phyloP scores from a whole-genome alignment of 306 rosid genomes.

The Acacia crassicarpa region DNA sequence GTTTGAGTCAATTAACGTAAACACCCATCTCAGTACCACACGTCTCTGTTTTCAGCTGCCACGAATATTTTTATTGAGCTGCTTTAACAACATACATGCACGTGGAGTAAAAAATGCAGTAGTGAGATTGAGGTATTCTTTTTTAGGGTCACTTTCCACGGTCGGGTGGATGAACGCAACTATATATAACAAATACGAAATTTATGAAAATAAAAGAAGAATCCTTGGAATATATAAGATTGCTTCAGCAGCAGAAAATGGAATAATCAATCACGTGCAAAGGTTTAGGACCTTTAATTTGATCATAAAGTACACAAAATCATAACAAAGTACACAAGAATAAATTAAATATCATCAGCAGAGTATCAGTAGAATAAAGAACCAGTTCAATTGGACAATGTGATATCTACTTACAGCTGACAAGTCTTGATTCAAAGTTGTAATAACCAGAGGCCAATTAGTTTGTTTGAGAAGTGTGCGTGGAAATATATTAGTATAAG shows the following conservation, averaged over 20 bases:
- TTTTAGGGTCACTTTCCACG: not conserved
- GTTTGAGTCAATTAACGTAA: not conserved
- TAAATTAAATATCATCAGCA: not conserved
- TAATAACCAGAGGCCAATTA: not conserved
- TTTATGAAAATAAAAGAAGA: not conserved
- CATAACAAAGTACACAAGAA: slow-evolving; percentile 3
- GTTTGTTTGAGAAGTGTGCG: not conserved
- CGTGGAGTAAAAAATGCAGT: not conserved
- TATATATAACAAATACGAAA: not conserved
- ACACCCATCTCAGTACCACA: no score
- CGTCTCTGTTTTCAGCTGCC: not conserved
- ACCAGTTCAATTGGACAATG: no score
- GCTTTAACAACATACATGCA: not conserved
- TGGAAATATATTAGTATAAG: no score
- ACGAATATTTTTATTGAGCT: not conserved
- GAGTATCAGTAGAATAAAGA: not conserved
- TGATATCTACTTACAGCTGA: no score
- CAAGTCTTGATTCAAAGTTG: not conserved
- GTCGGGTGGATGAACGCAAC: not conserved
- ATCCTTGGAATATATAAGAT: not conserved
- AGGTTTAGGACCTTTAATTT: not conserved
- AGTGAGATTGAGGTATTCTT: not conserved
- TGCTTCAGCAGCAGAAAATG: slow-evolving; percentile 5
- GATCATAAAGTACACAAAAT: slow-evolving; percentile 10
- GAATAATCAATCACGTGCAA: not conserved